Percentiles rank a stretch among this genome's conserved stretches.
Evolutionary conservation across 2,329 filamentous ascomycete genomes (phyloP).

Genomic region (Arthroderma uncinatum): DNA sequence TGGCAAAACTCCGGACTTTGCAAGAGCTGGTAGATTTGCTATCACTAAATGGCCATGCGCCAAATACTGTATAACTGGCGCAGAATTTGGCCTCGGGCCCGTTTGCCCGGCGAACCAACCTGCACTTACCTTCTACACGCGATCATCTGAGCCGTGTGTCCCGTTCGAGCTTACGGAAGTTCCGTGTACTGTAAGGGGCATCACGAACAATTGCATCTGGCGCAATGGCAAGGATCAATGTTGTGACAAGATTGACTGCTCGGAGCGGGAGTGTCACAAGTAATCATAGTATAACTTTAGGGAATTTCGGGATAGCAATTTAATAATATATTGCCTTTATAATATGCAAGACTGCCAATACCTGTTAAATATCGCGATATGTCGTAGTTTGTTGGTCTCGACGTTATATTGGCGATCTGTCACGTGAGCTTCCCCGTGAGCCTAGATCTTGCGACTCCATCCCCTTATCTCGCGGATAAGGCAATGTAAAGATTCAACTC

Average conservation of each 20-base stretch:
- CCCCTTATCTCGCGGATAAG: not conserved
- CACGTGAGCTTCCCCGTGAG: not conserved
- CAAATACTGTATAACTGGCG: constrained; percentile 4
- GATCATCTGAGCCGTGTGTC: constrained; percentile 1
- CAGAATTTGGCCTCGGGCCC: not conserved
- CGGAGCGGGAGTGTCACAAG: constrained; percentile 2
- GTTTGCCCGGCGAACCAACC: not conserved
- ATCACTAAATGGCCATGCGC: constrained; percentile 7
- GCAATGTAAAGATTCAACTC: not conserved
- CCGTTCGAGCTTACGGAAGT: constrained; percentile 5
- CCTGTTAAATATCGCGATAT: too few relatives aligned
- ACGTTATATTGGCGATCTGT: too few relatives aligned
- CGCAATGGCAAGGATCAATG: constrained; percentile 6
- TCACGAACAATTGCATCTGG: constrained; percentile 5
- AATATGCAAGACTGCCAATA: too few relatives aligned
- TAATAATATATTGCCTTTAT: too few relatives aligned
- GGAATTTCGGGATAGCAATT: too few relatives aligned
- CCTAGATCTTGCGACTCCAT: not conserved
- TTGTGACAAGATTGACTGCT: constrained; percentile 7
- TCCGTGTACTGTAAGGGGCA: not conserved
- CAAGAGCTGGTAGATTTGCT: not conserved
- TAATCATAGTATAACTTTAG: not conserved
- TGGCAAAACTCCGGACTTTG: not conserved
- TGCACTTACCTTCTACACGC: not conserved
- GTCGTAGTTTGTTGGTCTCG: too few relatives aligned